Evolutionary conservation across 768 basidiomycete genomes (phyloP), one percentile per base, ranked within the genome.

Genomic region (Rhodotorula sphaerocarpa): DNA sequence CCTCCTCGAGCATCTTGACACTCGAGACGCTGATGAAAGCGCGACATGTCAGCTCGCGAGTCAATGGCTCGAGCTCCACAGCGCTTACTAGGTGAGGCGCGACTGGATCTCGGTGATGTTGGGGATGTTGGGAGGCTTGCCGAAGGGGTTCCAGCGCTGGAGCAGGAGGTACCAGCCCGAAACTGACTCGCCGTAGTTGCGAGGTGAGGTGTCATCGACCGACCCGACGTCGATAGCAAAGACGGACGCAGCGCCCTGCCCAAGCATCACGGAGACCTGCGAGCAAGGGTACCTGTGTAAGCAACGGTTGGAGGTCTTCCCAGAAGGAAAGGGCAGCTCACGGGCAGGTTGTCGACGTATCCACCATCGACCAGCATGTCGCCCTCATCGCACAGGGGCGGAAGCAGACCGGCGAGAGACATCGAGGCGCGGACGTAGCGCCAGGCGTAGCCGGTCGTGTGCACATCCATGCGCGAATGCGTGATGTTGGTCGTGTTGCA

Each of bases 391-490:
- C 90, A 93, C 14, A 99, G 76, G 0, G 95, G 95, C 6, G 95
- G 95, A 9, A 99, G 78, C 50, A 99, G 79, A 69, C 95, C 95
- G 50, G 92, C 92, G 68, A 99, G 77, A 2, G 92, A 89, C 95
- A 99, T 99, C 2, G 92, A 96, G 23, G 91, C 95, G 57, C 89
- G 86, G 57, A 89, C 88, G 73, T 84, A 89, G 70, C 90, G 81
- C 93, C 93, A 99, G 18, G 95, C 93, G 77, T 96, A 97, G n/a
- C 95, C 95, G 18, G 89, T 88, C 70, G 92, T 87, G 71, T 99
- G 95, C 46, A 97, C 85, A 72, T 97, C 91, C 90, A 97, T 97
- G 14, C 85, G 82, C 14, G 90, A 95, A 48, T 88, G 89, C 55
- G 86, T 90, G 74, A 99, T 95, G 71, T 96, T 96, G 25, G 95